These are phyloP conservation scores for Metschnikowia orientalis DNA, from an alignment of 805 yeast genomes.

Conservation along the genomic window DNA sequence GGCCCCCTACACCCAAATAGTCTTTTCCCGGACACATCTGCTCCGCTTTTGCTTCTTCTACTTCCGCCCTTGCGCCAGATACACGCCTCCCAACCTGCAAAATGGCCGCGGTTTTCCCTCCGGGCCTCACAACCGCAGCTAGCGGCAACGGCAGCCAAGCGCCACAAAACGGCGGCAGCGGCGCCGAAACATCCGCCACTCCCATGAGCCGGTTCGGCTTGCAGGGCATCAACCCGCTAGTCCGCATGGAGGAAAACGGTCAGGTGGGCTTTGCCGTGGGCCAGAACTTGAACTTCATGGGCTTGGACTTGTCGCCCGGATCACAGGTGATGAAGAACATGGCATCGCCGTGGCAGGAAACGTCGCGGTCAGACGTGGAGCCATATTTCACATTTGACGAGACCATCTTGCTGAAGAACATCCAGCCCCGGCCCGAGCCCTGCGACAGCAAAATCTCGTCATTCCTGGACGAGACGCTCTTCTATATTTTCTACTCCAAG, in stretches of 20 bases:
- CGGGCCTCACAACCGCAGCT: slow-evolving; percentile 14
- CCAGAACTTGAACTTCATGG: slow-evolving; percentile 63
- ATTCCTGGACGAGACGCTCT: slow-evolving; percentile 87
- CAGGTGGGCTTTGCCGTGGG: slow-evolving; percentile 68
- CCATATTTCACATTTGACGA: slow-evolving; percentile 71
- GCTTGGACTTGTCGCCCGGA: slow-evolving; percentile 51
- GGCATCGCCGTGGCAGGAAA: slow-evolving; percentile 94
- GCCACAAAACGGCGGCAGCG: no score
- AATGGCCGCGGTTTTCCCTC: slow-evolving; percentile 17
- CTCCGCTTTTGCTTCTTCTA: no score
- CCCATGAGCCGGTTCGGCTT: slow-evolving; percentile 66
- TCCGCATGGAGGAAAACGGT: slow-evolving; percentile 60
- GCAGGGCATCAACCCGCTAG: slow-evolving; percentile 55
- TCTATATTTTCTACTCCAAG: slow-evolving; percentile 88
- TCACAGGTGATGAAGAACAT: slow-evolving; percentile 58
- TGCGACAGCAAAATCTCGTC: slow-evolving; percentile 49
- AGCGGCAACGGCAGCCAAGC: neutral
- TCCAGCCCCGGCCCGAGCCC: slow-evolving; percentile 39
- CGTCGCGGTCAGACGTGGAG: slow-evolving; percentile 83
- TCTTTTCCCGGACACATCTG: no score
- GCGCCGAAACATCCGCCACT: slow-evolving; percentile 13
- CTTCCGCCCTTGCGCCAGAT: neutral
- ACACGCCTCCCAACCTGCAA: neutral
- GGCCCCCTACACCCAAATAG: no score
- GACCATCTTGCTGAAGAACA: slow-evolving; percentile 28